Evolutionary conservation across 805 yeast genomes (phyloP), one percentile per base, ranked within the genome.

Genomic region (Suhomyces canberraensis): DNA sequence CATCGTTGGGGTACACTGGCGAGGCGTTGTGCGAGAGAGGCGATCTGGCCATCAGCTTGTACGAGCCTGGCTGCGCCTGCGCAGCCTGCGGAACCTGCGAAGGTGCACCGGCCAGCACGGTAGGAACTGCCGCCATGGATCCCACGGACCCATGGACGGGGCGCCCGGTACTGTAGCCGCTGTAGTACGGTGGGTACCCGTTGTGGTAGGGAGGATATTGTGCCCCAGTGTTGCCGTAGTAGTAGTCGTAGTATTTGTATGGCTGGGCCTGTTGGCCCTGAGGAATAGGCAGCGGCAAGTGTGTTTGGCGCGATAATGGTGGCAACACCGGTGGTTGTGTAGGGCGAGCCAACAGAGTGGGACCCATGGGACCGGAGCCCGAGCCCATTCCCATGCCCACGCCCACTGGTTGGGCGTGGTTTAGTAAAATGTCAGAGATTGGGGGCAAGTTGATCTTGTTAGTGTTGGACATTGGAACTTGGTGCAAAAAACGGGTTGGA

Each of bases 371-470:
- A 24, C 6, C 5, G 26, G 26, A 8, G 14, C 14, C 26, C 5
- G 26, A 8, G 22, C 8, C 22, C 22, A 20, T 7, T 20, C 8
- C 8, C 7, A 7, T 20, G 8, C 8, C 22, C 7, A 9, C 7
- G 22, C 22, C 19, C 21, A 22, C 22, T n/a, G 41, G 41, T 15
- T 36, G 38, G 13, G 36, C 25, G 35, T 35, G 35, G 38, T 25
- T 39, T 18, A 40, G 38, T 30, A 67, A 53, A 17, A 67, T 62
- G 49, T 67, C 69, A n/a, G 66, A 61, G 24, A 67, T 66, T 3
- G 72, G 70, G 8, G 72, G 73, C 47, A 67, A 60, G 17, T 63
- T 57, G 11, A 67, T 52, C 36, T 56, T 57, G 38, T 48, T 46
- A 17, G 31, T 20, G 35, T 35, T 36, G 11, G 35, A 14, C 34